Base-by-base conservation (phyloP, 805 yeast species). In the Metschnikowia orientalis region DNA sequence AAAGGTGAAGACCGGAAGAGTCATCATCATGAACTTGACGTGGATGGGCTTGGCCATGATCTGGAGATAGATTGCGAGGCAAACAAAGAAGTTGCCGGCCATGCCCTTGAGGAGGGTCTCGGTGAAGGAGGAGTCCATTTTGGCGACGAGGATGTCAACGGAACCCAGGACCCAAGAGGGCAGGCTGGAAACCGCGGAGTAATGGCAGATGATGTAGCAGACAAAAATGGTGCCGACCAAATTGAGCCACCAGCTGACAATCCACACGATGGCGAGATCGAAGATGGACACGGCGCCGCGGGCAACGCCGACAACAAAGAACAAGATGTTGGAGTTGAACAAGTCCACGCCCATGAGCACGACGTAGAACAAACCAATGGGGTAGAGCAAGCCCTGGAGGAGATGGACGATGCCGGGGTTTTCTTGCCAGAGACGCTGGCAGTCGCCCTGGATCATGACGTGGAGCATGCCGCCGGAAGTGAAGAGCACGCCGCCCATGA, bases 31-130 rank as follows among this genome's bases (percentile, higher is more conserved):
- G 18, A 80, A 65, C 46, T 81, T 82, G 21, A 85, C 94, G 50
- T 85, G 94, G 7, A 79, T 50, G 0, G 95, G 94, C 50, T 80
- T 81, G 5, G 82, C 83, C 78, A 84, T 73, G 24, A 85, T 60
- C 51, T 84, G 94, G 28, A 84, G 57, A 56, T 81, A 84, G 6
- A 83, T 77, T 2, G 88, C 94, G 18, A 84, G 57, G 34, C 81
- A 74, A 16, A 85, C 94, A 47, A 69, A 80, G 50, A 83, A 84
- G 55, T 85, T 85, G 19, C 92, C 88, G 1, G 82, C 87, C 22
- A 81, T 68, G 6, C 76, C 85, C 47, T 75, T 79, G n/a, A 85
- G 41, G 30, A 85, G 69, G 1, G 81, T 80, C 47, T 83, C 68
- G 35, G 73, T 70, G 50, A 84, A 84, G 1, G 75, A 44, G 32